phyloP scores from a whole-genome alignment of 768 basidiomycete genomes.

The Cystobasidium onofrii region DNA sequence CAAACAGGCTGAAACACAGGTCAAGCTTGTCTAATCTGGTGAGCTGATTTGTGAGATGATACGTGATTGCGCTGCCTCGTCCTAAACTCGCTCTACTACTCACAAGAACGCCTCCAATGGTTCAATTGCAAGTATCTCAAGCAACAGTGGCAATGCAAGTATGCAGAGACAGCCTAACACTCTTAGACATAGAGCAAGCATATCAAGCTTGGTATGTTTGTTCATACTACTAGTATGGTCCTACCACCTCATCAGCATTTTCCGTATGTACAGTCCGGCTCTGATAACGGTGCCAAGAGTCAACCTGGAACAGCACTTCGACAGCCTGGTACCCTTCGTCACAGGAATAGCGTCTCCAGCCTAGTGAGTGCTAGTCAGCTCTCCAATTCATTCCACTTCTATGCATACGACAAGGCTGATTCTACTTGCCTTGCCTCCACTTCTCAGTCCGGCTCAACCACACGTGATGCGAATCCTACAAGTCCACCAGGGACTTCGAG shows the following conservation, averaged over 20 bases:
- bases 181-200: neutral
- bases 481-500: neutral
- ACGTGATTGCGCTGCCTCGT: too few relatives aligned
- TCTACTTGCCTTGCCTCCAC: too few relatives aligned
- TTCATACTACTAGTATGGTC: neutral
- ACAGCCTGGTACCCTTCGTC: constrained; percentile 2
- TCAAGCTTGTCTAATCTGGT: constrained; percentile 6
- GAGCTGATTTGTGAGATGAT: neutral
- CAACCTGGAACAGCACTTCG: neutral
- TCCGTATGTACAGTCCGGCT: neutral
- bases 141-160: neutral
- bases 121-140: neutral
- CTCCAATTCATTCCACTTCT: too few relatives aligned
- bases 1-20: neutral
- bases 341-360: neutral
- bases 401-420: neutral
- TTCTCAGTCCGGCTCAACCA: neutral
- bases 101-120: neutral
- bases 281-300: neutral
- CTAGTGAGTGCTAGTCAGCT: neutral
- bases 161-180: neutral
- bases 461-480: neutral
- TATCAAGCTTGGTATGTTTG: neutral
- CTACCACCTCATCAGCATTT: too few relatives aligned
- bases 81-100: neutral